Base-by-base conservation (phyloP, 176 grass and related monocot genomes). In the Aegilops bicornis region DNA sequence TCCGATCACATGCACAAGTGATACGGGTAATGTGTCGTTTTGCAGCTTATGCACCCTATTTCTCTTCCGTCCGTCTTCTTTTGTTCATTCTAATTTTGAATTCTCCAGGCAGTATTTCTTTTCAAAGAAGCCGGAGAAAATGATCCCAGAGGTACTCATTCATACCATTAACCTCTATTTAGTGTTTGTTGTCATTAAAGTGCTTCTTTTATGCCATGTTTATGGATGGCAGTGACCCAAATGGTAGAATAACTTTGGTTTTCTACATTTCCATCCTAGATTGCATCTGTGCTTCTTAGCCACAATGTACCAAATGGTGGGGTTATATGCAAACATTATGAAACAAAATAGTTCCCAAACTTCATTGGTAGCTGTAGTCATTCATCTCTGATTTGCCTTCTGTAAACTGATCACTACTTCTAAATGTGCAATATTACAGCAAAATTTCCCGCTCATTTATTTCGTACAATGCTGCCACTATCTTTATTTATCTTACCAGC, bases 41-140 rank as follows among this genome's bases (percentile, higher is more conserved):
- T 37, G 66, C 23, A 82, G 27, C 69, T 54, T 54, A 65, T 19
- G 69, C 43, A 84, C 40, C 31, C 1, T 70, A 36, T 84, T 77
- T 27, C 67, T 83, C 32, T 54, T 42, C 52, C 69, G 1, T 1
- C 13, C 15, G 3, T 68, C 59, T 37, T 45, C 37, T 69, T 85
- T 76, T 52, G 48, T 58, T 56, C 10, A 84, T 91, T 92, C 84
- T 87, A 77, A 91, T 78, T 82, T 87, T 87, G 37, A 33, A 85
- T 84, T 86, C 42, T 86, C 19, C 91, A 95, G 94, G 94, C 94
- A 83, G 91, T 91, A 83, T 89, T 91, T 91, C 91, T 93, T 79
- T 95, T 95, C 89, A 95, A 95, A 88, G 94, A 93, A 84, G 94
- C 94, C 78, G 94, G 89, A 12, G 87, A 95, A 89, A 91, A 86